Evolutionary conservation across 1,284 basidiomycete species (phyloP), one percentile per base, ranked within the genome.

Genomic region (Cryptococcus floricola): DNA sequence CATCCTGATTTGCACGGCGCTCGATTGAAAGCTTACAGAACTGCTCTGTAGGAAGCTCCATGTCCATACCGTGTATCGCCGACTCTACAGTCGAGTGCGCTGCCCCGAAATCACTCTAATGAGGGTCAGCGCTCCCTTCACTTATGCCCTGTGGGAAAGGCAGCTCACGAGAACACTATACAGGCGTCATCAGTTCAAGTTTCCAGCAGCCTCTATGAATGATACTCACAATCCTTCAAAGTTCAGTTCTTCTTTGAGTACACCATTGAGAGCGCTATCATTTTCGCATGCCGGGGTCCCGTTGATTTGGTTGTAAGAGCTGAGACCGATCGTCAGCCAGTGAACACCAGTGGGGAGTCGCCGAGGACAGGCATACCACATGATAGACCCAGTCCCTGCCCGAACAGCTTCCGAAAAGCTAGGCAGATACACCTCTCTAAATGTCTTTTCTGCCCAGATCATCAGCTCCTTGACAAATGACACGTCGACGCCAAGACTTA

Each of bases 251-350:
- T 80, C 78, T 78, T 93, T 93, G 58, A 93, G 79, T 39, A 91
- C 80, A 54, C 84, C 81, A 76, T 91, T 92, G 70, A 91, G 75
- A 39, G 85, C 80, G 63, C 85, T 82, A 66, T 85, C 81, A 68
- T 89, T 90, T 71, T 89, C 84, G 73, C 89, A 91, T 1, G 88
- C 85, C 57, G 85, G 87, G 0, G 87, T 88, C 37, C 83, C 84
- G 71, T 93, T 92, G 67, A 91, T 78, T 39, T 83, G 72, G 53
- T 87, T 83, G 23, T 84, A 87, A 77, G 70, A 71, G 65, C 68
- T 67, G 34, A 12, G 18, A 9, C 23, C 1, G 13, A 13, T 56
- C 41, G 39, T 41, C 18, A 18, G 49, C 37, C 27, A 34, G 7
- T 18, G 19, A 34, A 23, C 0, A 23, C 23, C 2, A 23, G 23